Evolutionary conservation across 371 early-diverging fungal species (phyloP), one percentile per base, ranked within the genome.

Genomic region (Mucor ambiguus): DNA sequence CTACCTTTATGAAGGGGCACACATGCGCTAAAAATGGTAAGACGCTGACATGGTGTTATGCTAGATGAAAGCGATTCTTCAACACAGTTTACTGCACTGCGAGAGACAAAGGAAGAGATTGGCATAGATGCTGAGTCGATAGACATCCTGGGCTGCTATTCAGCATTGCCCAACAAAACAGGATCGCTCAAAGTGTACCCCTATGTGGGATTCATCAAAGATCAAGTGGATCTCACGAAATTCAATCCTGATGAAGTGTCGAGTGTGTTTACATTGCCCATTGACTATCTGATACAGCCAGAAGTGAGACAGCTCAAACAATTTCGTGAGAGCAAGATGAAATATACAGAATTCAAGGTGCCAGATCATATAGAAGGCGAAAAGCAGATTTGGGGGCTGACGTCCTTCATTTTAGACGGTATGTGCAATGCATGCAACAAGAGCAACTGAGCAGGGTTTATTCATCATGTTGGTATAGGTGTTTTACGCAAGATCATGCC

Each of bases 91-190:
- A 91, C 97, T 2, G 95, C 95, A 5, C 65, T 95, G 44, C 82
- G 97, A 29, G 97, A 96, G 68, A 92, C 95, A 11, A 49, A 74
- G 18, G 96, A 97, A 73, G 97, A 97, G 70, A 80, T 95, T n/a
- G 89, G 87, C 0, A 77, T 95, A 9, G 57, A 66, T 0, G 64
- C 84, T 0, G 63, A 63, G 0, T 57, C 74, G 5, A 80, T 95
- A 0, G 81, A 84, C 16, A 67, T 94, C 9, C 71, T 96, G 10
- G 96, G 96, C 0, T 68, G 72, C 48, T 82, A 89, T 65, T 78
- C 87, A 4, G 64, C 90, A 5, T 64, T 94, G 55, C 93, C 94
- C 6, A 89, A 90, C 71, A 77, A 84, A 58, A 77, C 79, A 18
- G 77, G 81, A 2, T 84, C 86, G 10, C 79, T 93, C 33, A 77